phyloP scores from a whole-genome alignment of 1,284 basidiomycete species.

The Boletus calvinii region DNA sequence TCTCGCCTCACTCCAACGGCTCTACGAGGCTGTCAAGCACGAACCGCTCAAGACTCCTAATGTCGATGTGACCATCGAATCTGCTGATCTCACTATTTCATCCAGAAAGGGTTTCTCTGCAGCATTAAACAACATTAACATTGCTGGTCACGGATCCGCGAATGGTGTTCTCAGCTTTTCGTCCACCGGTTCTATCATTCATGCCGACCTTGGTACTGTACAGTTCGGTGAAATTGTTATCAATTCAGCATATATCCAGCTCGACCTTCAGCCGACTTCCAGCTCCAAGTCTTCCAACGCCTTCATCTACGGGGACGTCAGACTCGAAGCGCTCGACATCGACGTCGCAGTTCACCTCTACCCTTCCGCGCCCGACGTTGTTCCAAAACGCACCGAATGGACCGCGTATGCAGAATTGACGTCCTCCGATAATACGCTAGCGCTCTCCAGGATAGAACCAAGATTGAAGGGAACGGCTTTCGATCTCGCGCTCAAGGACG shows the following conservation, averaged over 20 bases:
- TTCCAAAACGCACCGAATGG: conserved; percentile 13
- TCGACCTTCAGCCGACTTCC: conserved; percentile 8
- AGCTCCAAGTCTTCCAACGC: conserved; percentile 4
- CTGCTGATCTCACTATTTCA: conserved; percentile 3
- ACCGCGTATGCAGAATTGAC: conserved; percentile 5
- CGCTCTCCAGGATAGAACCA: conserved; percentile 10
- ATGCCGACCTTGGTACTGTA: conserved; percentile 5
- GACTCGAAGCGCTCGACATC: conserved; percentile 2
- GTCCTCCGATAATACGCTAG: background rate
- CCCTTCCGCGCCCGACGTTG: background rate
- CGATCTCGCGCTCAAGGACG: conserved; percentile 9
- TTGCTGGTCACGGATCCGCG: conserved; percentile 5
- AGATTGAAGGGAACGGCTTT: conserved; percentile 9
- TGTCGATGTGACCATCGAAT: conserved; percentile 10
- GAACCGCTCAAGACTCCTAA: conserved; percentile 3
- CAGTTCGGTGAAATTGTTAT: conserved; percentile 7
- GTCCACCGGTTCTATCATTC: conserved; percentile 3
- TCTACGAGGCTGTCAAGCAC: conserved; percentile 3
- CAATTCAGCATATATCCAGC: conserved; percentile 7
- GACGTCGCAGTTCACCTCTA: conserved; percentile 10
- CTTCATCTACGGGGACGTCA: conserved; percentile 3
- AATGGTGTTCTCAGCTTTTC: conserved; percentile 2
- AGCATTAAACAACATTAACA: conserved; percentile 2
- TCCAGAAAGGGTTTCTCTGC: conserved; percentile 8
- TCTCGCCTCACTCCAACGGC: conserved; percentile 5